Base-by-base conservation (phyloP, 257 asterid species). In the Przewalskia tangutica region DNA sequence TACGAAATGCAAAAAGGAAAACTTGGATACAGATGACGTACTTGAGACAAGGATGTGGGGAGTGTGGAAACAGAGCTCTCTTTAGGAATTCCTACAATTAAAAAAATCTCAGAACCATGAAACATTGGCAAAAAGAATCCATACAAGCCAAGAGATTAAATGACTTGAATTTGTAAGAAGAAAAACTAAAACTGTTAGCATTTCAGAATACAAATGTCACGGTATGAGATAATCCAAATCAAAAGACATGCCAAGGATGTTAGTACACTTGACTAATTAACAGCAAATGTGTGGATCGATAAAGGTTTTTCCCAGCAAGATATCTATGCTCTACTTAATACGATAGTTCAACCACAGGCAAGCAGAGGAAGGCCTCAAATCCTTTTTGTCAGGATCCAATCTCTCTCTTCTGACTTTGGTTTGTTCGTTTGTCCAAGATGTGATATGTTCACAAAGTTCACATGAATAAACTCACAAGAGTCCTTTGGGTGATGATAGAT, bases 11-110 rank as follows among this genome's bases (percentile, higher is more conserved):
- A 50, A 68, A 66, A 40, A 36, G 5, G 23, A 23, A 77, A 36
- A 46, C 4, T 20, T 56, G 54, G 50, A 59, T 79, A 75, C 13
- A 66, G 65, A 65, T 40, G 40, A 84, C 89, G 23, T 87, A 93
- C 98, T 86, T 95, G 89, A 93, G 99, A 86, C 93, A 88, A 79
- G 95, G 90, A 55, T 89, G 83, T 2, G 97, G 99, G 44, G 99
- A 95, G 90, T 93, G 97, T 80, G 97, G 93, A 82, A 95, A 90
- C 42, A 76, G 53, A 71, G 92, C 59, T 76, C 98, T 92, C 89
- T 92, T 93, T 88, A 93, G 93, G 17, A 90, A 95, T 5, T 88
- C 95, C 98, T 95, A 92, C 70, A 85, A 84, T 84, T 42, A 12
- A 81, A 75, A 23, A 81, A 71, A 84, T 36, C 46, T 23, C 78